These are phyloP conservation scores for Entomophthora muscae DNA, from an alignment of 371 early-diverging fungal genomes.

Conservation along the genomic window DNA sequence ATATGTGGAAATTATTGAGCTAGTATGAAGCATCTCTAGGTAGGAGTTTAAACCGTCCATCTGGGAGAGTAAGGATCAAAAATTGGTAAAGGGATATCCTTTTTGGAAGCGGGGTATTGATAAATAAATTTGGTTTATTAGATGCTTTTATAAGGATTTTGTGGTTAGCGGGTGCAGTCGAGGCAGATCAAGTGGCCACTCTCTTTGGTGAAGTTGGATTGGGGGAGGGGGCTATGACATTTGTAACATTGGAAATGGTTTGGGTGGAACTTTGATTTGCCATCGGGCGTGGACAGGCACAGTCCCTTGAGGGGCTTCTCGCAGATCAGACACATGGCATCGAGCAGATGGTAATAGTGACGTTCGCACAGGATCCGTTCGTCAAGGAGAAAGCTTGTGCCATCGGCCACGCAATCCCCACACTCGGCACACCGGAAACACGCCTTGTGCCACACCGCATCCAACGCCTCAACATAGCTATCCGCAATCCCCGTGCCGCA, in stretches of 20 bases:
- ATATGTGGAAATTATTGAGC: too few species aligned
- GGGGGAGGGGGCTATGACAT: not conserved
- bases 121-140: too few species aligned
- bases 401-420: not conserved
- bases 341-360: not conserved
- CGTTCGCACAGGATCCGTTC: not conserved
- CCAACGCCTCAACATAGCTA: not conserved
- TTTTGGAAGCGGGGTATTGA: too few species aligned
- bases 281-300: not conserved
- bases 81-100: too few species aligned
- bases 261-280: not conserved
- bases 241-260: not conserved
- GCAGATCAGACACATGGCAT: not conserved
- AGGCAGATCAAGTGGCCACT: not conserved
- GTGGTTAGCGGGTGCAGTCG: not conserved
- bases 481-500: not conserved
- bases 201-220: not conserved
- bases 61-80: too few species aligned
- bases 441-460: not conserved
- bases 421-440: not conserved
- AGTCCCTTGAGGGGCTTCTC: not conserved
- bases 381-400: not conserved
- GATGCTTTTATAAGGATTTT: too few species aligned
- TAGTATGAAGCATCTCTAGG: too few species aligned
- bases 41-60: too few species aligned